Conservation (phyloP, 2,329 filamentous ascomycete species). For the Didymella pinodella region DNA sequence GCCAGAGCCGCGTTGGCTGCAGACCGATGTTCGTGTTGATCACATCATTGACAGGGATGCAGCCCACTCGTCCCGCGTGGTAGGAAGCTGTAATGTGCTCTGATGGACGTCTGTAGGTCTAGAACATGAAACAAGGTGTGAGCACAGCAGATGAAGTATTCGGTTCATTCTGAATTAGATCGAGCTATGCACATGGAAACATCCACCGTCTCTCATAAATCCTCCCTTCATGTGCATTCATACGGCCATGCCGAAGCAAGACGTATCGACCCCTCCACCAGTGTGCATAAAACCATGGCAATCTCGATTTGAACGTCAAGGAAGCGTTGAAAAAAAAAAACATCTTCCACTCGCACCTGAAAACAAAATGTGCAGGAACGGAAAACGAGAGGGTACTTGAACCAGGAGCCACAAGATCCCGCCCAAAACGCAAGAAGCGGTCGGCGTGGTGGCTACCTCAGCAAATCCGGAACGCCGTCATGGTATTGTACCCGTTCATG, state of each 20-base stretch:
- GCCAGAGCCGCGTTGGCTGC: slow-evolving; percentile 5
- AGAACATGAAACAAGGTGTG: not conserved
- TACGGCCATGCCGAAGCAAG: slow-evolving; percentile 41
- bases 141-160: slow-evolving; percentile 24
- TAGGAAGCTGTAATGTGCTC: not conserved
- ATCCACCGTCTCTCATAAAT: slow-evolving; percentile 33
- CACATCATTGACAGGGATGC: slow-evolving; percentile 27
- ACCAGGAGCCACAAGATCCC: slow-evolving; percentile 27
- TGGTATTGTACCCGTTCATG: slow-evolving; percentile 30
- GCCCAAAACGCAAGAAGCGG: slow-evolving; percentile 34
- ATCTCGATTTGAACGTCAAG: slow-evolving; percentile 20
- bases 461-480: slow-evolving; percentile 41
- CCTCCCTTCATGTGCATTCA: slow-evolving; percentile 28
- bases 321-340: not conserved
- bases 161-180: slow-evolving; percentile 39
- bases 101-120: not conserved
- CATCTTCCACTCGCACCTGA: slow-evolving; percentile 20
- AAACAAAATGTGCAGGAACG: slow-evolving; percentile 26
- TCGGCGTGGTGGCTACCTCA: slow-evolving; percentile 27
- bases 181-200: slow-evolving; percentile 43
- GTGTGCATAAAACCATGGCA: slow-evolving; percentile 8
- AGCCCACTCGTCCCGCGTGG: slow-evolving; percentile 7
- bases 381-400: slow-evolving; percentile 21
- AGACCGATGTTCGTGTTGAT: slow-evolving; percentile 15
- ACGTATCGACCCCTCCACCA: slow-evolving; percentile 20